Evolutionary conservation across 441 rosid genomes (phyloP).

Genomic region (Breynia disticha): DNA sequence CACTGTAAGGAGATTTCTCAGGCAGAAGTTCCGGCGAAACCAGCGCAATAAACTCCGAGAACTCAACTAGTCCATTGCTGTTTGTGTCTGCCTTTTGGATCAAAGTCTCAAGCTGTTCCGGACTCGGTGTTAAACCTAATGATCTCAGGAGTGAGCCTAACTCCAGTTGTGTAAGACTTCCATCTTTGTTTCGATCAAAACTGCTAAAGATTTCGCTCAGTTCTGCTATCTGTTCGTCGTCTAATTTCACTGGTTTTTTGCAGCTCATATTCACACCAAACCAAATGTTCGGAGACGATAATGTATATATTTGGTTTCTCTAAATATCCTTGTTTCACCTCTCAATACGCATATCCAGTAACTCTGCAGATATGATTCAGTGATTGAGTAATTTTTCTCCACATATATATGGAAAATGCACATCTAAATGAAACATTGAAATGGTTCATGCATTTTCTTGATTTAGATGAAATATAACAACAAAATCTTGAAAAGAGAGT

Average conservation of each 20-base stretch:
- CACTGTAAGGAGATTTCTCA: conserved; percentile 53
- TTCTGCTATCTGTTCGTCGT: conserved; percentile 61
- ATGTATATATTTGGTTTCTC: neutral
- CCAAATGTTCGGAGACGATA: no score
- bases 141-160: conserved; percentile 73
- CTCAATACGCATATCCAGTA: no score
- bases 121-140: conserved; percentile 56
- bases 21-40: conserved; percentile 64
- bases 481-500: neutral
- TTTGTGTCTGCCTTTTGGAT: conserved; percentile 62
- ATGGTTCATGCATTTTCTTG: neutral
- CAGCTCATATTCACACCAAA: conserved; percentile 28
- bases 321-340: no score
- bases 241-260: conserved; percentile 43
- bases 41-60: conserved; percentile 62
- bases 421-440: neutral
- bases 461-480: neutral
- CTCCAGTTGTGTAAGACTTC: conserved; percentile 75
- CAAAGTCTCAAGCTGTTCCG: conserved; percentile 55
- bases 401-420: neutral
- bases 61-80: conserved; percentile 74
- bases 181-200: conserved; percentile 74
- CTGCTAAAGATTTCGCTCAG: conserved; percentile 70
- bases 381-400: neutral
- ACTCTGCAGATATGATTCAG: neutral